Conservation (phyloP, 1,139 yeast species). For the Yamadazyma blattariae region DNA sequence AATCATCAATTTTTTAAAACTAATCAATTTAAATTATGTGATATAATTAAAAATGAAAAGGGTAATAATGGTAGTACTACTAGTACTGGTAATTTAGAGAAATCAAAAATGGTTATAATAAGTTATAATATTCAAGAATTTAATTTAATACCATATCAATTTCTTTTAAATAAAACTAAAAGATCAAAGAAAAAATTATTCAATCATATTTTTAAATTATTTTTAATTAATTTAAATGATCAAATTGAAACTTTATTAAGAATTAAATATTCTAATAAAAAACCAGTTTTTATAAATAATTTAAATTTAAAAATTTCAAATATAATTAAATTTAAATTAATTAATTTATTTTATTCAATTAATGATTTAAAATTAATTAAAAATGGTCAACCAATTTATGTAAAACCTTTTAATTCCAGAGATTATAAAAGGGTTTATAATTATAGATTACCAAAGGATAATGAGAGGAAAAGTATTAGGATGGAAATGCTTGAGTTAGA, state of each 20-base stretch:
- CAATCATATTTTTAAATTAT: conserved; percentile 36
- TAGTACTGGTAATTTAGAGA: conserved; percentile 3
- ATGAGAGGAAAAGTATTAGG: neutral
- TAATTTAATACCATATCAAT: conserved; percentile 35
- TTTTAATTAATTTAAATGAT: conserved; percentile 38
- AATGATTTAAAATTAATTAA: conserved; percentile 10
- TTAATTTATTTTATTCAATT: conserved; percentile 20
- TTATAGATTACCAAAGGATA: conserved; percentile 17
- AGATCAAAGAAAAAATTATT: conserved; percentile 25
- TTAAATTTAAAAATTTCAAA: conserved; percentile 25
- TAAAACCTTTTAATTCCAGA: conserved; percentile 24
- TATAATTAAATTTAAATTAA: conserved; percentile 24
- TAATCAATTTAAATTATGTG: conserved; percentile 32
- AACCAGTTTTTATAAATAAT: conserved; percentile 26
- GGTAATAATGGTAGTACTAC: conserved; percentile 3
- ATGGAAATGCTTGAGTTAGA: neutral
- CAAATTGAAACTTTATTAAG: conserved; percentile 37
- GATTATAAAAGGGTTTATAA: conserved; percentile 35
- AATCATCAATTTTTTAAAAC: conserved; percentile 24
- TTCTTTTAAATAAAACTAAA: conserved; percentile 23
- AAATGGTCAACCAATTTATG: conserved; percentile 25
- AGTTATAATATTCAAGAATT: conserved; percentile 32
- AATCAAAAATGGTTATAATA: conserved; percentile 17
- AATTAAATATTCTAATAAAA: conserved; percentile 32
- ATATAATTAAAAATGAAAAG: conserved; percentile 13